Evolutionary conservation across 257 asterid genomes (phyloP).

Genomic region (Perilla frutescens): DNA sequence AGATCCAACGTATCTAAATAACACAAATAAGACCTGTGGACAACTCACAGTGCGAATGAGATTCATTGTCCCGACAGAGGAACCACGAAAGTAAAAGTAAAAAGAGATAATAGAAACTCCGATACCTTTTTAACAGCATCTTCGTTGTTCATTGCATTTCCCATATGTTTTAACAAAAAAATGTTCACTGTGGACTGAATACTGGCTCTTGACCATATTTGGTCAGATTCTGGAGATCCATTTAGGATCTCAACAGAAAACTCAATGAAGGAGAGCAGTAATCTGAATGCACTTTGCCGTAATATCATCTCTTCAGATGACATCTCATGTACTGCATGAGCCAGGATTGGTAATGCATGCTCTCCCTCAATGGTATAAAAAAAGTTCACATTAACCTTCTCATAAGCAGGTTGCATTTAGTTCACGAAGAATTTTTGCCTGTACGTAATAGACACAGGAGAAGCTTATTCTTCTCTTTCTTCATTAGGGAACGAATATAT

Average conservation of each 20-base stretch:
- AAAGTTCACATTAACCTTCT: conserved; percentile 57
- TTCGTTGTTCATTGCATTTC: conserved; percentile 82
- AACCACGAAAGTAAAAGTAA: neutral
- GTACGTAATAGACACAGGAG: conserved; percentile 34
- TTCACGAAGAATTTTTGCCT: conserved; percentile 81
- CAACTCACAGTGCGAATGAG: neutral
- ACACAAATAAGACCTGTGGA: neutral
- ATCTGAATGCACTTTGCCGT: conserved; percentile 84
- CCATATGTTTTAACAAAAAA: conserved; percentile 85
- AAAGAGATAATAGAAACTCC: neutral
- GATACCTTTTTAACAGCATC: conserved; percentile 74
- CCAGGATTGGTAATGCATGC: conserved; percentile 75
- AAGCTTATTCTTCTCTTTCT: conserved; percentile 22
- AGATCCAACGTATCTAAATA: conserved; percentile 4
- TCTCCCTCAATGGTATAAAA: conserved; percentile 61
- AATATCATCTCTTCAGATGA: conserved; percentile 79
- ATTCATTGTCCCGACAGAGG: neutral
- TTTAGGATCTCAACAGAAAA: conserved; percentile 62
- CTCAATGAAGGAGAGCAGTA: conserved; percentile 73
- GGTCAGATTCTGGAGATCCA: conserved; percentile 44
- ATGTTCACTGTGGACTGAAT: conserved; percentile 56
- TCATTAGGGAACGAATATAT: neutral
- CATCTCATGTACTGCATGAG: conserved; percentile 81
- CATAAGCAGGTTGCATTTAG: conserved; percentile 87
- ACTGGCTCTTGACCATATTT: conserved; percentile 58